Conservation (phyloP, 352 stramenopile genomes). For the Phytophthora meadii region DNA sequence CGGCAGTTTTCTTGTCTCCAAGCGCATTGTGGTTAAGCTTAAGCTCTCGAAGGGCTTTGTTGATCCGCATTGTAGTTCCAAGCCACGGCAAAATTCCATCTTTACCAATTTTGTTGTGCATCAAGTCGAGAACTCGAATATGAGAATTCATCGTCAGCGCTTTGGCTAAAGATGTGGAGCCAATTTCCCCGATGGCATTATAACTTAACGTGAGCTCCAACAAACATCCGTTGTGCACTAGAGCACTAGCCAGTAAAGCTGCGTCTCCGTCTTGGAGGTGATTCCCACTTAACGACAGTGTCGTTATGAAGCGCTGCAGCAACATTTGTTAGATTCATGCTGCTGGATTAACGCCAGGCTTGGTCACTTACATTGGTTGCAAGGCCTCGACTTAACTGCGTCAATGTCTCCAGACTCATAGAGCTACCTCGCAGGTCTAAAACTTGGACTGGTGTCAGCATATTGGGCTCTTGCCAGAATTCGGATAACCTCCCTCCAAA, state of each 20-base stretch:
- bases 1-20: constrained; percentile 54
- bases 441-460: constrained; percentile 16
- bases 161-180: constrained; percentile 63
- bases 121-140: constrained; percentile 62
- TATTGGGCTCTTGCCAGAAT: not conserved
- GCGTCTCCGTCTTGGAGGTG: constrained; percentile 63
- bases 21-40: constrained; percentile 77
- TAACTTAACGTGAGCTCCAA: constrained; percentile 73
- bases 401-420: constrained; percentile 51
- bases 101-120: constrained; percentile 71
- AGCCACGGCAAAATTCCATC: constrained; percentile 71
- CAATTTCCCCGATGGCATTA: constrained; percentile 62
- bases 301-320: constrained; percentile 60
- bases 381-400: constrained; percentile 49
- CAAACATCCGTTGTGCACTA: constrained; percentile 62
- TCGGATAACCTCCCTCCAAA: constrained; percentile 11
- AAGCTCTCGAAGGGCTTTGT: constrained; percentile 56
- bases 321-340: not conserved
- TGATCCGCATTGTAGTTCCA: constrained; percentile 59
- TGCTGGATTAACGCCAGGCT: not conserved
- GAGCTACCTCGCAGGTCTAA: constrained; percentile 68
- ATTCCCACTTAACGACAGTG: constrained; percentile 73
- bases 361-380: constrained; percentile 54
- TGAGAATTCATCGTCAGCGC: constrained; percentile 48
- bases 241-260: constrained; percentile 52